Percentiles rank a stretch among this genome's conserved stretches.
Evolutionary conservation across 2,329 filamentous ascomycete species (phyloP).

Genomic region (Aspergillus sergii): DNA sequence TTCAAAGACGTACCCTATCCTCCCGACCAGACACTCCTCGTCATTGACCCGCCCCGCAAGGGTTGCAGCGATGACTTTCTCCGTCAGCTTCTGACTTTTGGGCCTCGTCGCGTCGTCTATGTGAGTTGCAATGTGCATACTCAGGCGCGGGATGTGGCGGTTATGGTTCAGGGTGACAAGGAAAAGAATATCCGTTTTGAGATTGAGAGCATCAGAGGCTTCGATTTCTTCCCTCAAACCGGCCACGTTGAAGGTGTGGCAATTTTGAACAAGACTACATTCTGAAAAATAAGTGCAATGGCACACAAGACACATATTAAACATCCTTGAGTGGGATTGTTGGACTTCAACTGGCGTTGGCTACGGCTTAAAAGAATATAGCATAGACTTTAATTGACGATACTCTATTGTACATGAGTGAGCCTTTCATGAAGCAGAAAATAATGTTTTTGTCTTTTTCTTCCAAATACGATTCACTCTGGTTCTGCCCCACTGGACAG

Average conservation of each 20-base stretch:
- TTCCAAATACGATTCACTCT: not conserved
- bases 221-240: conserved; percentile 96
- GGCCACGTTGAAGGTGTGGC: conserved; percentile 69
- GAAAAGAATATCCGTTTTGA: conserved; percentile 61
- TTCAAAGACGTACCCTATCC: conserved; percentile 77
- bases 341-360: not conserved
- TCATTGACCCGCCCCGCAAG: conserved; percentile 95
- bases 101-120: conserved; percentile 80
- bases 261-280: conserved; percentile 50
- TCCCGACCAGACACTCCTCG: conserved; percentile 82
- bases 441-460: not conserved
- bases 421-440: not conserved
- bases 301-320: too few species aligned
- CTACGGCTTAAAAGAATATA: not conserved
- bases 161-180: conserved; percentile 71
- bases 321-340: not conserved
- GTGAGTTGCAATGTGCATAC: conserved; percentile 98
- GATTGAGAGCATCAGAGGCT: conserved; percentile 87
- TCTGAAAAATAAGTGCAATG: not conserved
- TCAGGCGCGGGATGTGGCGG: conserved; percentile 88
- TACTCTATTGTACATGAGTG: not conserved
- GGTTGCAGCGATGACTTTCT: conserved; percentile 89
- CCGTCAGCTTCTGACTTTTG: conserved; percentile 75
- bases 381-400: conserved; percentile 2
- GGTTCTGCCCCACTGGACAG: not conserved